A percentile compares a stretch with the other conserved stretches of the same genome.
These are phyloP conservation scores for Leishmania martiniquensis DNA, from an alignment of 208 protist genomes.

Conservation along the genomic window DNA sequence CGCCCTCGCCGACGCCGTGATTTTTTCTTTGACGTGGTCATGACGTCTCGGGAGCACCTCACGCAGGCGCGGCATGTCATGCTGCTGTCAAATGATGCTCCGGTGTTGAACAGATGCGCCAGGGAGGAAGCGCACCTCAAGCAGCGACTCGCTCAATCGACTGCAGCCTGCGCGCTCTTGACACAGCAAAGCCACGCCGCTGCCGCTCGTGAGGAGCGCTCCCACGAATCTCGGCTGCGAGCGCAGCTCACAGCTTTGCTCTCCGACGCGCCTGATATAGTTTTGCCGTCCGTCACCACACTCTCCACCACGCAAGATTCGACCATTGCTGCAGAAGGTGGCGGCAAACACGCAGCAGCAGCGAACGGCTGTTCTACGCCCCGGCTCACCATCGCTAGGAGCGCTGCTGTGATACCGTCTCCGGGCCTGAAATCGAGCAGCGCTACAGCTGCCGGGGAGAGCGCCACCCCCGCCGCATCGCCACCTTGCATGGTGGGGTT, in stretches of 20 bases:
- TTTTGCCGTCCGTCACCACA: constrained; percentile 3
- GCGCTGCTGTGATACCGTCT: not conserved
- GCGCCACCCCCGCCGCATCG: not conserved
- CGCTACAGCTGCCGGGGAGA: not conserved
- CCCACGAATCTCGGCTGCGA: constrained; percentile 36
- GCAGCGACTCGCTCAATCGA: constrained; percentile 30
- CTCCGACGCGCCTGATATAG: constrained; percentile 11
- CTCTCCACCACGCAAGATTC: not conserved
- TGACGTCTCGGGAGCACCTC: constrained; percentile 24
- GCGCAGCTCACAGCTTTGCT: constrained; percentile 38
- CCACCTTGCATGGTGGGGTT: constrained; percentile 41
- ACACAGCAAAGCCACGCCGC: constrained; percentile 20
- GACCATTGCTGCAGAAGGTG: not conserved
- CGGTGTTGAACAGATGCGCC: constrained; percentile 43
- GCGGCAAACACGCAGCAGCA: not conserved
- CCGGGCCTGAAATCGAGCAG: not conserved
- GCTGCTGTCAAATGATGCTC: constrained; percentile 38
- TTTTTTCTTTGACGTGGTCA: not conserved
- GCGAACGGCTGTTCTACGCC: not conserved
- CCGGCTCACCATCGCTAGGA: not conserved
- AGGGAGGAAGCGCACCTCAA: constrained; percentile 35
- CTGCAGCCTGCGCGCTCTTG: constrained; percentile 14
- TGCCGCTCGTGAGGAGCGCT: constrained; percentile 26
- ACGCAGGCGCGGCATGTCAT: constrained; percentile 32
- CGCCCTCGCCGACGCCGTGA: not conserved